phyloP scores from a whole-genome alignment of 2,329 filamentous ascomycete genomes.

The Blumeria graminis region DNA sequence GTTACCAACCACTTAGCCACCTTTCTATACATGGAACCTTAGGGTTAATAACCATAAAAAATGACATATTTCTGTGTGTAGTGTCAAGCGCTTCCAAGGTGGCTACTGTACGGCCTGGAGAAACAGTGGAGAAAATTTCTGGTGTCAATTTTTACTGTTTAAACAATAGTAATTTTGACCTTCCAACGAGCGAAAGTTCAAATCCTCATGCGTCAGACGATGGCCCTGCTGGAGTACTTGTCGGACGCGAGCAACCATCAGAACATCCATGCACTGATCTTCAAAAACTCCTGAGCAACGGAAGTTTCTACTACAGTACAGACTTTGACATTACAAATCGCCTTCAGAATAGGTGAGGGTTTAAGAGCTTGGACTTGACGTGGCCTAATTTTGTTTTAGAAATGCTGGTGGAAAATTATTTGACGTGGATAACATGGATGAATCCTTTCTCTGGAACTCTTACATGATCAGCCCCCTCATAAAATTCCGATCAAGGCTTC shows the following conservation, averaged over 20 bases:
- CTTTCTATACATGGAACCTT: constrained; percentile 64
- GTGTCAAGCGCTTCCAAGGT: constrained; percentile 59
- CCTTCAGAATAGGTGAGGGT: constrained; percentile 53
- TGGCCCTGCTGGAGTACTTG: constrained; percentile 26
- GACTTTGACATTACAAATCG: constrained; percentile 92
- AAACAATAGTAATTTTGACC: constrained; percentile 67
- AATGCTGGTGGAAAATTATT: constrained; percentile 55
- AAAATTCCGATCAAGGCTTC: constrained; percentile 62
- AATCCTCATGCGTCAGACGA: constrained; percentile 13
- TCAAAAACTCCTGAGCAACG: constrained; percentile 77
- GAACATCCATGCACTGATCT: constrained; percentile 81
- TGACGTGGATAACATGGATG: constrained; percentile 79
- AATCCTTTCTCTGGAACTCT: constrained; percentile 89
- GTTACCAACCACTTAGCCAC: constrained; percentile 53
- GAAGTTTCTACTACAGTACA: constrained; percentile 95
- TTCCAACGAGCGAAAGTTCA: constrained; percentile 32
- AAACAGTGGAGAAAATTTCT: constrained; percentile 70
- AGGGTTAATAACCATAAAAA: constrained; percentile 60
- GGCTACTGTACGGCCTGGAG: constrained; percentile 61
- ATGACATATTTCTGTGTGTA: constrained; percentile 76
- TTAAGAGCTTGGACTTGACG: not conserved
- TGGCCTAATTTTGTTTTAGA: constrained; percentile 20
- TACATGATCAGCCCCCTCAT: constrained; percentile 93
- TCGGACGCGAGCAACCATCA: constrained; percentile 41
- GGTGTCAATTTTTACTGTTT: constrained; percentile 84